Conservation (phyloP, 2,329 filamentous ascomycete genomes). For the Herpomyces periplanetae region DNA sequence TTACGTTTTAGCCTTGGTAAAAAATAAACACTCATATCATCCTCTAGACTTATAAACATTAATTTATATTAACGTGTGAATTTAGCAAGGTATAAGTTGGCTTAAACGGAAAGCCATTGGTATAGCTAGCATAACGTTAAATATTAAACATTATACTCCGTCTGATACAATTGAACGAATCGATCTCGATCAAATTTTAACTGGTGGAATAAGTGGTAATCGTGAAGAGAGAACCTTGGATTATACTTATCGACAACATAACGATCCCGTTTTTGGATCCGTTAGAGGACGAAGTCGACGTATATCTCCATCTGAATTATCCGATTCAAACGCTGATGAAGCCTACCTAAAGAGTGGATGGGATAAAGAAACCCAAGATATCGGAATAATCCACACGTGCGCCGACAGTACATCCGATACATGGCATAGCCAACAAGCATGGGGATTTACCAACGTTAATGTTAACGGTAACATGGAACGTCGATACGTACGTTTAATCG, state of each 20-base stretch:
- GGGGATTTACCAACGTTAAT: constrained; percentile 10
- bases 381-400: constrained; percentile 12
- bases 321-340: constrained; percentile 10
- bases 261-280: constrained; percentile 39
- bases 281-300: constrained; percentile 20
- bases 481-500: constrained; percentile 9
- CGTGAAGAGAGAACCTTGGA: constrained; percentile 17
- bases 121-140: constrained; percentile 24
- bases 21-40: constrained; percentile 1
- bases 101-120: constrained; percentile 28
- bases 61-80: constrained; percentile 1
- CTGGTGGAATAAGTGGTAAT: constrained; percentile 27
- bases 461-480: constrained; percentile 9
- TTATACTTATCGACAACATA: constrained; percentile 20
- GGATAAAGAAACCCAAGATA: constrained; percentile 14
- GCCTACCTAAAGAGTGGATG: constrained; percentile 18
- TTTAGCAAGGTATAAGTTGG: constrained; percentile 24
- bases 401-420: constrained; percentile 11
- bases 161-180: constrained; percentile 17
- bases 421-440: constrained; percentile 17
- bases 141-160: constrained; percentile 15
- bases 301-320: constrained; percentile 7
- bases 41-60: constrained; percentile 1
- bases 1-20: constrained; percentile 20
- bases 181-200: constrained; percentile 28